These are phyloP conservation scores for Globisporangium carolinianum DNA, from an alignment of 352 stramenopile species.

Conservation along the genomic window DNA sequence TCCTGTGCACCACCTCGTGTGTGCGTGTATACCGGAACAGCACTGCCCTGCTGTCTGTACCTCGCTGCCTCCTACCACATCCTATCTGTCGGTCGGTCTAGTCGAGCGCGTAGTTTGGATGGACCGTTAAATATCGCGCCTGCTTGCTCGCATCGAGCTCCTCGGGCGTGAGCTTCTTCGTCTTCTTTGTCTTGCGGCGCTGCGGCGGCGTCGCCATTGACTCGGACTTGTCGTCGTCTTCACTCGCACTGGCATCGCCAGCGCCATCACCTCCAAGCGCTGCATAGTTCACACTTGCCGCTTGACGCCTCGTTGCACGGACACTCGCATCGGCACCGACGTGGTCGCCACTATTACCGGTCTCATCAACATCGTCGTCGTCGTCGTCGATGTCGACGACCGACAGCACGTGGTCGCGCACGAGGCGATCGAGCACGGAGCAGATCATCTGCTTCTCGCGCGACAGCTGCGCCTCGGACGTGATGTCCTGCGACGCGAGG, in stretches of 20 bases:
- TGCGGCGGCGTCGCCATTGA: constrained; percentile 1
- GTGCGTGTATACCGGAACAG: too few relatives aligned
- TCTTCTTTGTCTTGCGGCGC: constrained; percentile 21
- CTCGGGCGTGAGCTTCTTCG: constrained; percentile 26
- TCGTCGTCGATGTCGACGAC: constrained; percentile 64
- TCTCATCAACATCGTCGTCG: constrained; percentile 14
- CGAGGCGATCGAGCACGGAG: constrained; percentile 75
- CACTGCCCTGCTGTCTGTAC: too few relatives aligned
- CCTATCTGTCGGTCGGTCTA: constrained; percentile 8
- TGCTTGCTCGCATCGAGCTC: constrained; percentile 54
- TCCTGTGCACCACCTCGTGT: too few relatives aligned
- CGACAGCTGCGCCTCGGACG: constrained; percentile 69
- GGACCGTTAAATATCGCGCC: constrained; percentile 68
- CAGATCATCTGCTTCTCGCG: constrained; percentile 80
- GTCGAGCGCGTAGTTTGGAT: constrained; percentile 77
- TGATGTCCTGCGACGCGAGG: constrained; percentile 77
- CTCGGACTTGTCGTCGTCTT: neutral
- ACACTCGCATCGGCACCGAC: constrained; percentile 34
- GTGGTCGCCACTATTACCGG: constrained; percentile 15
- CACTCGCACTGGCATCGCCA: constrained; percentile 6
- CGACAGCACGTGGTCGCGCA: constrained; percentile 69
- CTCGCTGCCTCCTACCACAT: too few relatives aligned
- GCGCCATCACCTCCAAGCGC: constrained; percentile 1
- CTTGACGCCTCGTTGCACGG: constrained; percentile 1
- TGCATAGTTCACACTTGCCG: neutral